Conservation (phyloP, 23 red algal genomes). For the Gracilaria caudata region DNA sequence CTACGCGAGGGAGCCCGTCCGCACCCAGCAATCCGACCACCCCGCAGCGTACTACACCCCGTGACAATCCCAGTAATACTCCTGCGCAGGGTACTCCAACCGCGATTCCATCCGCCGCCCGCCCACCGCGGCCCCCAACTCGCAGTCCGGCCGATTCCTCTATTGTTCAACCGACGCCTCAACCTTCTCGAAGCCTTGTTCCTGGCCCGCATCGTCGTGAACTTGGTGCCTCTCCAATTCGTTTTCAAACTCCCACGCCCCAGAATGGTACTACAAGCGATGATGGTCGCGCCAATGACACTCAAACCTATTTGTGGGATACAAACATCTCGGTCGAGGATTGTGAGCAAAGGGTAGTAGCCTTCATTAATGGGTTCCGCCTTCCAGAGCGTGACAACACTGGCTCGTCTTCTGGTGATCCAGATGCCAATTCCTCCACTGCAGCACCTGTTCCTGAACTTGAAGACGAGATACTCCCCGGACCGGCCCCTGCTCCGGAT, state of each 20-base stretch:
- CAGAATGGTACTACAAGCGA: not conserved
- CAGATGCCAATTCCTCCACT: not conserved
- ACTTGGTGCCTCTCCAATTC: slow-evolving; percentile 55
- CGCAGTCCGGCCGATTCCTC: slow-evolving; percentile 36
- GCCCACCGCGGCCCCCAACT: not conserved
- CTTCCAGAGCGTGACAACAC: not conserved
- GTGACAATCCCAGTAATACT: not conserved
- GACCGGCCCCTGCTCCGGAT: not conserved
- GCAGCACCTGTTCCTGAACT: not conserved
- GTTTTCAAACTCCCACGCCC: slow-evolving; percentile 39
- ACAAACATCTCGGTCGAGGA: slow-evolving; percentile 79
- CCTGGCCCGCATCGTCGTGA: slow-evolving; percentile 55
- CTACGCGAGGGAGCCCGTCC: not conserved
- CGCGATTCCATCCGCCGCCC: slow-evolving; percentile 17
- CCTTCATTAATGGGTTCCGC: slow-evolving; percentile 55
- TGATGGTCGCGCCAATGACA: slow-evolving; percentile 6
- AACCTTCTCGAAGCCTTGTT: slow-evolving; percentile 27
- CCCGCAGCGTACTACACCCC: not conserved
- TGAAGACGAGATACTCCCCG: slow-evolving; percentile 9
- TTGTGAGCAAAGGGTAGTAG: slow-evolving; percentile 52
- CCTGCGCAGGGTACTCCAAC: not conserved
- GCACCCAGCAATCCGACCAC: not conserved
- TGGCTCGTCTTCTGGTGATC: not conserved
- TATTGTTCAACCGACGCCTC: slow-evolving; percentile 63
- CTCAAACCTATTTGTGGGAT: slow-evolving; percentile 67